phyloP scores from a whole-genome alignment of 192 early-diverging fungal species.

The Pilobolus umbonatus region DNA sequence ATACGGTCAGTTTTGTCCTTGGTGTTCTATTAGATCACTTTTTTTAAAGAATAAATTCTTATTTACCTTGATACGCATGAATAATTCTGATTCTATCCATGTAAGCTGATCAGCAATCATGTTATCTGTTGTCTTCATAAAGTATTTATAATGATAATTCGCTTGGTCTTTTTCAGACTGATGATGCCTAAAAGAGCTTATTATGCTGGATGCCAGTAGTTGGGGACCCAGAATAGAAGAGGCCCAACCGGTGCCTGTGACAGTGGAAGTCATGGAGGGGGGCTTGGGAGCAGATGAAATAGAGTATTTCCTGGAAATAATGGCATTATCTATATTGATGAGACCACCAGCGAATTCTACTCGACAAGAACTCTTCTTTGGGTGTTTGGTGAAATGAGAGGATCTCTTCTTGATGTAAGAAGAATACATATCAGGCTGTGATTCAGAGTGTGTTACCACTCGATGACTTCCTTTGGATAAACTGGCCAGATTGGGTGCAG shows the following conservation, averaged over 20 bases:
- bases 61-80: slow-evolving; percentile 47
- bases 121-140: slow-evolving; percentile 12
- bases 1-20: background rate
- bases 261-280: background rate
- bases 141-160: background rate
- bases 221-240: slow-evolving; percentile 4
- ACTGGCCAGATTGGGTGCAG: background rate
- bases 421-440: background rate
- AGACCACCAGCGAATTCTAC: slow-evolving; percentile 17
- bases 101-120: slow-evolving; percentile 64
- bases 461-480: background rate
- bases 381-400: slow-evolving; percentile 3
- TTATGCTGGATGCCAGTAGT: slow-evolving; percentile 9
- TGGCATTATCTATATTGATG: slow-evolving; percentile 10
- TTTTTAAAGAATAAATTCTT: background rate
- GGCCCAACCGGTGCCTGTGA: slow-evolving; percentile 2
- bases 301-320: background rate
- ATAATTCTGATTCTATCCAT: slow-evolving; percentile 58
- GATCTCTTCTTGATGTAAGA: background rate
- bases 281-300: background rate
- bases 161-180: slow-evolving; percentile 15
- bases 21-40: background rate
- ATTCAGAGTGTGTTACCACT: background rate
- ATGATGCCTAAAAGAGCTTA: slow-evolving; percentile 1
- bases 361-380: background rate